Evolutionary conservation across 257 asterid species (phyloP), one percentile per base, ranked within the genome.

Genomic region (Rehmannia glutinosa): DNA sequence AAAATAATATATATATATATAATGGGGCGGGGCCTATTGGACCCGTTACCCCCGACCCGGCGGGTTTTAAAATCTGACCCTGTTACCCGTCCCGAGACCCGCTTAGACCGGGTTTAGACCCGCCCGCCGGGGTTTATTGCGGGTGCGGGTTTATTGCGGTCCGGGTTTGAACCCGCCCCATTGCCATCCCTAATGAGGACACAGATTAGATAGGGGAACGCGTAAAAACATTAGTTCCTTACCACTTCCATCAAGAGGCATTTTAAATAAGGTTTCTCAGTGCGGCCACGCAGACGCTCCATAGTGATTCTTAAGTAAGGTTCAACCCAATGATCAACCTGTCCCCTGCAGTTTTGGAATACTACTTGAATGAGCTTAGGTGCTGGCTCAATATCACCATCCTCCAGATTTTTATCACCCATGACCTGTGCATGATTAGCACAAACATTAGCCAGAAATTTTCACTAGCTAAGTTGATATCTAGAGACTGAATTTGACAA

Each of bases 271-370:
- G 89, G 84, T 72, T 84, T 94, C 75, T 85, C 93, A 15, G 95
- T 54, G 63, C 88, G 96, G n/a, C n/a, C n/a, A 23, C 84, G 86
- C 53, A 94, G 77, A 45, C 99, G 97, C 79, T 91, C 99, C 67
- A 91, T 78, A 0, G 87, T 61, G 59, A 91, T 75, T 72, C 93
- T 78, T 52, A 94, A 64, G 77, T 94, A 94, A 54, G 96, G 98
- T 81, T 94, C 99, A 66, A 89, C 87, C 99, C 98, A 94, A 25
- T 83, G 97, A 82, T 94, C 99, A 32, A 91, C 98, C 75, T 85
- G 95, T 42, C 98, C 98, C 76, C 80, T 81, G 85, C 99, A 94
- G 80, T 94, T 87, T 69, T 94, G 92, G 68, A 94, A 91, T 35
- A 94, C 73, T 49, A 94, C 99, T 78, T 88, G 95, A 50, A 94